Conservation (phyloP, 176 grass and related monocot genomes). For the Aechmea fasciata region DNA sequence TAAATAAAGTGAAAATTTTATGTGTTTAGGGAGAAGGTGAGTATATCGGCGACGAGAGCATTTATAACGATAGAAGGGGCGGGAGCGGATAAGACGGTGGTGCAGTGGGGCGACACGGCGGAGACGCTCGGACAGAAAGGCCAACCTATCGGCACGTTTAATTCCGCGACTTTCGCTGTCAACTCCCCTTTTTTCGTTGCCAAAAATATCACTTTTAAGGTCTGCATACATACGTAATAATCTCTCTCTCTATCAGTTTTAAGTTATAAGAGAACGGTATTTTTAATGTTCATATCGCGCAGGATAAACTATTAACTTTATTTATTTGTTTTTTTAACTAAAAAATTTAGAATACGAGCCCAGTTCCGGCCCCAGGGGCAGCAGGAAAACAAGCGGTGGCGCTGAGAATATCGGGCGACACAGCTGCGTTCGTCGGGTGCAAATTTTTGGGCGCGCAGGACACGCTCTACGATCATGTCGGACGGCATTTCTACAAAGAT, state of each 20-base stretch:
- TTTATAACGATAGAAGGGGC: conserved; percentile 85
- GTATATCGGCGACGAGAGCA: conserved; percentile 53
- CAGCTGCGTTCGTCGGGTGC: conserved; percentile 82
- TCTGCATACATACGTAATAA: conserved; percentile 1
- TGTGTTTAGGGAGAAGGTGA: conserved; percentile 99
- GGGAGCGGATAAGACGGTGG: conserved; percentile 58
- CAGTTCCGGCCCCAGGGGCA: conserved; percentile 57
- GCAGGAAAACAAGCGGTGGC: conserved; percentile 84
- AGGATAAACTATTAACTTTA: too few species aligned
- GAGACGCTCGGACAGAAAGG: conserved; percentile 50
- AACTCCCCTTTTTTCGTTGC: conserved; percentile 90
- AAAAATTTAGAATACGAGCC: conserved; percentile 53
- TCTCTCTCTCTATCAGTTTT: too few species aligned
- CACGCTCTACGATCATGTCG: conserved; percentile 80
- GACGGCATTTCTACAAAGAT: conserved; percentile 84
- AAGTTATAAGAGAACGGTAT: neutral
- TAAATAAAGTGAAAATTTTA: too few species aligned
- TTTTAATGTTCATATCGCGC: neutral
- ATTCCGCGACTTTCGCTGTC: conserved; percentile 84
- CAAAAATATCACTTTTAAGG: conserved; percentile 93
- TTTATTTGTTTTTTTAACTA: neutral
- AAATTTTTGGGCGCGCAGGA: conserved; percentile 73
- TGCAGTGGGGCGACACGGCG: conserved; percentile 79
- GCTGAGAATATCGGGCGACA: conserved; percentile 70
- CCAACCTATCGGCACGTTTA: conserved; percentile 59